These are phyloP conservation scores for Rhododendron ferrugineum DNA, from an alignment of 148 eudicot genomes.

Conservation along the genomic window DNA sequence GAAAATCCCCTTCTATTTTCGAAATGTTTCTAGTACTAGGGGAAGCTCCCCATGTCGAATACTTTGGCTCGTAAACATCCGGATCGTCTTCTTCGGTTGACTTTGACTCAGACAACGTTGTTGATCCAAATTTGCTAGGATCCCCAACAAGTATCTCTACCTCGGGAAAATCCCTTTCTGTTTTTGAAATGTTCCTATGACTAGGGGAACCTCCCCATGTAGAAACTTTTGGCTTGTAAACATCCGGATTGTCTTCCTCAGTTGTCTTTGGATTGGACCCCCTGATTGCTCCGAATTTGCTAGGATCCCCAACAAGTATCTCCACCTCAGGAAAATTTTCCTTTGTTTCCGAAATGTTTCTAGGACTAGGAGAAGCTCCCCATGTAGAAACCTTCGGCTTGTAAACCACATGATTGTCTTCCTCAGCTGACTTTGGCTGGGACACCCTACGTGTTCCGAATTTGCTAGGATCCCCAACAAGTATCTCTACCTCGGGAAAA, in stretches of 20 bases:
- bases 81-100: constrained; percentile 36
- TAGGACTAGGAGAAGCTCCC: constrained; percentile 88
- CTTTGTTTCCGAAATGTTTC: constrained; percentile 7
- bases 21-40: constrained; percentile 43
- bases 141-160: constrained; percentile 87
- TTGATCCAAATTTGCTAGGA: constrained; percentile 50
- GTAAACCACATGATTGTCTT: constrained; percentile 53
- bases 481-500: constrained; percentile 74
- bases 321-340: constrained; percentile 83
- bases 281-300: constrained; percentile 42
- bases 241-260: constrained; percentile 42
- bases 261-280: constrained; percentile 21
- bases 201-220: constrained; percentile 96
- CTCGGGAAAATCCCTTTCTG: constrained; percentile 61
- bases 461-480: constrained; percentile 74
- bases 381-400: constrained; percentile 89
- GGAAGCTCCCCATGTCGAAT: constrained; percentile 94
- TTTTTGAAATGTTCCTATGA: constrained; percentile 73
- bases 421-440: constrained; percentile 25
- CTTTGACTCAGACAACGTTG: constrained; percentile 23
- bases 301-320: constrained; percentile 74
- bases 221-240: constrained; percentile 85
- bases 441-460: constrained; percentile 35
- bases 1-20: constrained; percentile 39
- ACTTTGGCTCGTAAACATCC: constrained; percentile 81